Evolutionary conservation across 1,284 basidiomycete genomes (phyloP).

Genomic region (Marasmius tenuissimus): DNA sequence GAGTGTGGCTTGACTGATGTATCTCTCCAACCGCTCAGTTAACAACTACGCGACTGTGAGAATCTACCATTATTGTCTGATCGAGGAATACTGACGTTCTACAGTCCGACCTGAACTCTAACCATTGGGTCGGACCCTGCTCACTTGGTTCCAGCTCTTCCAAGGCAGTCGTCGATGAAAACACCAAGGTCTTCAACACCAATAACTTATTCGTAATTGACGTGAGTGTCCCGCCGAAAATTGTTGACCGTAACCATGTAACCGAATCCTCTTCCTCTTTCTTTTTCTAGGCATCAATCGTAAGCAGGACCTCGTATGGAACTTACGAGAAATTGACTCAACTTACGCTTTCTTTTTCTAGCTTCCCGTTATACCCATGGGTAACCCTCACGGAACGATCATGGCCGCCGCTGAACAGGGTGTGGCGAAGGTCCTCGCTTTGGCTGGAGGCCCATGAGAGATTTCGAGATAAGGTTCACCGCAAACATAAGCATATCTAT

Average conservation of each 20-base stretch:
- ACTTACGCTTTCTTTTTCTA: neutral
- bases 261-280: constrained; percentile 1
- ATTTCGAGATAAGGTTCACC: neutral
- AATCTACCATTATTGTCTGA: neutral
- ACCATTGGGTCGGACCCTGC: constrained; percentile 60
- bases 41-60: constrained; percentile 47
- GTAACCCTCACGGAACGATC: constrained; percentile 26
- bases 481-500: too few relatives aligned
- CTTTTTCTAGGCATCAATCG: constrained; percentile 35
- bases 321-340: neutral
- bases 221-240: constrained; percentile 29
- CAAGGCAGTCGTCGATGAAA: constrained; percentile 51
- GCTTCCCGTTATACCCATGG: constrained; percentile 15
- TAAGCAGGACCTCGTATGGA: constrained; percentile 12
- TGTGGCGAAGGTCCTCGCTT: constrained; percentile 24
- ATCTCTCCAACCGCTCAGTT: constrained; percentile 28
- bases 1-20: neutral
- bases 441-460: constrained; percentile 23
- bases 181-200: constrained; percentile 56
- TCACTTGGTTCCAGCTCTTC: constrained; percentile 35
- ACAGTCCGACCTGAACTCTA: constrained; percentile 44
- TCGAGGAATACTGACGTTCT: neutral
- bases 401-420: constrained; percentile 27
- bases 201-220: constrained; percentile 52
- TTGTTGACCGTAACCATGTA: neutral